Evolutionary conservation across 768 basidiomycete genomes (phyloP).

Genomic region (Kwoniella sp.): DNA sequence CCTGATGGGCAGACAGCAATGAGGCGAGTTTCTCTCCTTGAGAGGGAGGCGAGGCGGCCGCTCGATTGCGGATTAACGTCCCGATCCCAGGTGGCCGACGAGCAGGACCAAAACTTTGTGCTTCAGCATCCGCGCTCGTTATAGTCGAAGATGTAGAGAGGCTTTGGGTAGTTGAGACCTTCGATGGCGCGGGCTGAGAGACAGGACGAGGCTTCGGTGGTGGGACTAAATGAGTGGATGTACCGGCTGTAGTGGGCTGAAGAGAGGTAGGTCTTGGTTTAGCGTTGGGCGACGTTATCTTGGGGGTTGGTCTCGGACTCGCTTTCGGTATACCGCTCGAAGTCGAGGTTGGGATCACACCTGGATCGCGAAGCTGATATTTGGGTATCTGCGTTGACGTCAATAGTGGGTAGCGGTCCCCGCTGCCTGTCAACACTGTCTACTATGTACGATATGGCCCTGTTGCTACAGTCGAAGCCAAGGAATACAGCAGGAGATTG

Average conservation of each 20-base stretch:
- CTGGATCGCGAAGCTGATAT: slow-evolving; percentile 7
- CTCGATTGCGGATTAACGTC: slow-evolving; percentile 2
- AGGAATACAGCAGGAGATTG: no score
- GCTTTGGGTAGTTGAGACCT: background rate
- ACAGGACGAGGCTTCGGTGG: background rate
- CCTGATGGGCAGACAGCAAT: background rate
- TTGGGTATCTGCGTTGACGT: slow-evolving; percentile 5
- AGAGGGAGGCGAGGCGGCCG: background rate
- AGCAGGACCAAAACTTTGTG: background rate
- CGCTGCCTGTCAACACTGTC: no score
- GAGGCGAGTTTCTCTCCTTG: slow-evolving; percentile 2
- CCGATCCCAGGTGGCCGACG: background rate
- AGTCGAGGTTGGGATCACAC: background rate
- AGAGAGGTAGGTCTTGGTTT: background rate
- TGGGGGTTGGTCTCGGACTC: no score
- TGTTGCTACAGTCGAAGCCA: no score
- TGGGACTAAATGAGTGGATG: no score
- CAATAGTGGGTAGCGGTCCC: background rate
- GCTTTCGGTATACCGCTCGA: background rate
- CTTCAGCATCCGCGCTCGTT: no score
- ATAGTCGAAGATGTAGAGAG: no score
- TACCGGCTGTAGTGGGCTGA: background rate
- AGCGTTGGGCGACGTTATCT: background rate
- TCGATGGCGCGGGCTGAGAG: background rate
- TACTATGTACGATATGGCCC: no score